Base-by-base conservation (phyloP, 345 rosid species). In the Aquilaria malaccensis region DNA sequence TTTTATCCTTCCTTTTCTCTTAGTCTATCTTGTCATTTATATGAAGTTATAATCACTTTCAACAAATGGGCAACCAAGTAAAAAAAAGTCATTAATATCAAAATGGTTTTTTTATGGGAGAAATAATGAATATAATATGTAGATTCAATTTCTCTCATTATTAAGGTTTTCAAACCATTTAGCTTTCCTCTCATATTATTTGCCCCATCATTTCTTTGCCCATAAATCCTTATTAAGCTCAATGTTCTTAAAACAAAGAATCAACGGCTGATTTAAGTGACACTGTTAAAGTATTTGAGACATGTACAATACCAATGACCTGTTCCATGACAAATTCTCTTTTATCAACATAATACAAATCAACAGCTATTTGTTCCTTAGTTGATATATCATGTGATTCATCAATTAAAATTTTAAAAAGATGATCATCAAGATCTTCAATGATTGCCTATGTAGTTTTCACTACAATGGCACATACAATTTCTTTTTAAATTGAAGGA, bases 111-210 rank as follows among this genome's bases (percentile, higher is more conserved):
- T 62, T 43, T 60, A 63, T 63, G 50, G 0, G 56, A 64, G 50
- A 63, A 70, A 52, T 30, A 58, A 52, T 57, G 46, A 33, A 31
- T 15, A 50, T 61, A 50, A 30, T 14, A 50, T 30, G 67, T 52
- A 62, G 11, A 56, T 29, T 15, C 22, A 37, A n/a, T 41, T 43
- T 43, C 41, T 9, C 15, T 54, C 13, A 45, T 4, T 3, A 63
- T 53, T 2, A 43, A 22, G 2, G 31, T 52, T 41, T 50, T 66
- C 9, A 66, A 15, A 3, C 48, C 14, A 49, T 57, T 65, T 2
- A 57, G 9, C 11, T 47, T 53, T 9, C 57, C 14, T 32, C 22
- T 12, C 61, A 61, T 50, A 49, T 50, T 68, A n/a, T 14, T 50
- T 10, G 53, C 53, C 1, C 53, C 1, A 50, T 50, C 53, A 50